Conservation (phyloP, 2,329 filamentous ascomycete genomes). For the Tolypocladium album region DNA sequence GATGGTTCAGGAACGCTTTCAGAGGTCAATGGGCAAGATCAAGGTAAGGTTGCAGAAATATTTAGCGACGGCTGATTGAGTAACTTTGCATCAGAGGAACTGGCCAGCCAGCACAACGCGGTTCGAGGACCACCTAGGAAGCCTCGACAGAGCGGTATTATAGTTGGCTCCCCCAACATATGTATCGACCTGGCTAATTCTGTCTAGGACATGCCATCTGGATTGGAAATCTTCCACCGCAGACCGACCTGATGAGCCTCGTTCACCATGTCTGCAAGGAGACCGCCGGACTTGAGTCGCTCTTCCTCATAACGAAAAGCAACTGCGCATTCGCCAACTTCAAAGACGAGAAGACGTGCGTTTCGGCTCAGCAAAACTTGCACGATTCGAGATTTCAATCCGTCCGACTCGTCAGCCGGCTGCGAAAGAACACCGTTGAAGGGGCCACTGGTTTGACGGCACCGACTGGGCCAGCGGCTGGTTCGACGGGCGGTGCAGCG, state of each 20-base stretch:
- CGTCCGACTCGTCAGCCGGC: constrained; percentile 72
- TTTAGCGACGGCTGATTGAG: background rate
- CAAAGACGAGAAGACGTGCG: constrained; percentile 65
- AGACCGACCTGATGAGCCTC: constrained; percentile 70
- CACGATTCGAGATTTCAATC: constrained; percentile 87
- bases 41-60: constrained; percentile 8
- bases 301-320: constrained; percentile 93
- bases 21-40: constrained; percentile 9
- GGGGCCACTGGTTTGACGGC: constrained; percentile 35
- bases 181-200: background rate
- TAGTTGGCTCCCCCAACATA: background rate
- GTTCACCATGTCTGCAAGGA: constrained; percentile 84
- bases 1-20: constrained; percentile 4
- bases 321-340: constrained; percentile 98
- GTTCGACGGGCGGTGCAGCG: constrained; percentile 13
- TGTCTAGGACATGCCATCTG: constrained; percentile 71
- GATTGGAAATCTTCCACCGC: constrained; percentile 88
- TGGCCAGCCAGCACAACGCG: constrained; percentile 11
- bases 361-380: constrained; percentile 68
- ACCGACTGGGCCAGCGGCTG: constrained; percentile 43
- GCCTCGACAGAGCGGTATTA: constrained; percentile 50
- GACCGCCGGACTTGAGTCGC: constrained; percentile 68
- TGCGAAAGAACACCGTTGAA: constrained; percentile 50
- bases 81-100: constrained; percentile 4
- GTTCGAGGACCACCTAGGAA: constrained; percentile 25